Percentiles rank a stretch among this genome's conserved stretches.
Conservation (phyloP, 139 green algal species). For the Pseudopediastrum boryanum region DNA sequence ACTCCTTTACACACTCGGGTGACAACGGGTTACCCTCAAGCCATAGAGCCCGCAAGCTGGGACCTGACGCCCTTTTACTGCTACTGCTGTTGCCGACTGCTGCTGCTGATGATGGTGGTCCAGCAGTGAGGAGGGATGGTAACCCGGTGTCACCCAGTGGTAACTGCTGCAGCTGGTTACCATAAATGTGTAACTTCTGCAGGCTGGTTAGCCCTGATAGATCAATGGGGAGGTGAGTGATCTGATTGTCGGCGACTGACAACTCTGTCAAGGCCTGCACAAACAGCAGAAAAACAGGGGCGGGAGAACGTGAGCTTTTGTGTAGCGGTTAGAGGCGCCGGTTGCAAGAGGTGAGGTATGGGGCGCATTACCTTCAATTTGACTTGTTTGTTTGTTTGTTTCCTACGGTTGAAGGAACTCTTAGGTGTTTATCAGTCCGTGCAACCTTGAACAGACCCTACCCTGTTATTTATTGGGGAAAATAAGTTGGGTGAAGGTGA, state of each 20-base stretch:
- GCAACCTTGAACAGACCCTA: neutral
- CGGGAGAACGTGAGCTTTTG: too few relatives aligned
- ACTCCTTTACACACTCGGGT: conserved; percentile 12
- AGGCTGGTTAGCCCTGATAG: conserved; percentile 55
- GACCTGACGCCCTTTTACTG: neutral
- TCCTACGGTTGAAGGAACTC: neutral
- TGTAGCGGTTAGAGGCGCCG: neutral
- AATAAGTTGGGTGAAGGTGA: too few relatives aligned
- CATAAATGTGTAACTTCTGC: conserved; percentile 69
- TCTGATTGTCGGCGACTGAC: conserved; percentile 66
- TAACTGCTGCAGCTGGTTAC: conserved; percentile 68
- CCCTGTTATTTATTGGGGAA: too few relatives aligned
- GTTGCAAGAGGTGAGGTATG: neutral
- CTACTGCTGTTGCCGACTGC: conserved; percentile 1
- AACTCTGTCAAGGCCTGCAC: conserved; percentile 63
- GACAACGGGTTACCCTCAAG: conserved; percentile 80
- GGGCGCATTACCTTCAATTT: neutral
- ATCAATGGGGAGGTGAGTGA: conserved; percentile 46
- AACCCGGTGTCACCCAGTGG: conserved; percentile 36
- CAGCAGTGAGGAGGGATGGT: conserved; percentile 7
- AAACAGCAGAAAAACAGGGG: too few relatives aligned
- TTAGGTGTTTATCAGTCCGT: neutral
- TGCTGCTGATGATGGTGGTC: neutral
- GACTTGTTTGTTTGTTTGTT: neutral
- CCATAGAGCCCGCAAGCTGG: conserved; percentile 65